Conservation (phyloP, 805 yeast genomes). For the Priceomyces haplophilus region DNA sequence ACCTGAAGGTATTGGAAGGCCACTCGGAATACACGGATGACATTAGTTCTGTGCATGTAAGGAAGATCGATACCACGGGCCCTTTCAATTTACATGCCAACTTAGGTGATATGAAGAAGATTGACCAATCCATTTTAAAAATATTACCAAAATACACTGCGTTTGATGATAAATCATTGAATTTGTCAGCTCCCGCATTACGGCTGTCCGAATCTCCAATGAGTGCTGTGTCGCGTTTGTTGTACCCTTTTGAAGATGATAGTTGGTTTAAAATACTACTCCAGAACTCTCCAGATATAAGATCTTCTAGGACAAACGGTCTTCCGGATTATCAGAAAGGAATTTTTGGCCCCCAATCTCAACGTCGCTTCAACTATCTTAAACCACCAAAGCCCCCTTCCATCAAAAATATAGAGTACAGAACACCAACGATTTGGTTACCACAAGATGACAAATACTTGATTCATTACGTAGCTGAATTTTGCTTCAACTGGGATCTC, state of each 20-base stretch:
- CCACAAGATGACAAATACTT: constrained; percentile 88
- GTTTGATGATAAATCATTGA: constrained; percentile 31
- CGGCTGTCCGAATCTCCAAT: constrained; percentile 27
- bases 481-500: constrained; percentile 89
- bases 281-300: constrained; percentile 28
- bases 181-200: constrained; percentile 18
- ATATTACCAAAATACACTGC: constrained; percentile 49
- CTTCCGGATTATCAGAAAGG: constrained; percentile 53
- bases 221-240: constrained; percentile 62
- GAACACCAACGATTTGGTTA: constrained; percentile 94
- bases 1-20: not conserved
- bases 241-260: constrained; percentile 63
- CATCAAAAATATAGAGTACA: constrained; percentile 68
- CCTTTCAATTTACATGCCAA: constrained; percentile 50
- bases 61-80: constrained; percentile 3
- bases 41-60: constrained; percentile 8
- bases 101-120: constrained; percentile 38
- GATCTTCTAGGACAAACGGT: constrained; percentile 10
- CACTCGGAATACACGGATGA: constrained; percentile 4
- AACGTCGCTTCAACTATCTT: constrained; percentile 57
- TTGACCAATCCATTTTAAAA: constrained; percentile 47
- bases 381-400: constrained; percentile 93
- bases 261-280: constrained; percentile 58
- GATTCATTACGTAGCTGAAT: constrained; percentile 78
- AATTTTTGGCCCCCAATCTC: constrained; percentile 49